A percentile compares a stretch with the other conserved stretches of the same genome.
Conservation (phyloP, 257 asterid species). For the Ligustrum vulgare region DNA sequence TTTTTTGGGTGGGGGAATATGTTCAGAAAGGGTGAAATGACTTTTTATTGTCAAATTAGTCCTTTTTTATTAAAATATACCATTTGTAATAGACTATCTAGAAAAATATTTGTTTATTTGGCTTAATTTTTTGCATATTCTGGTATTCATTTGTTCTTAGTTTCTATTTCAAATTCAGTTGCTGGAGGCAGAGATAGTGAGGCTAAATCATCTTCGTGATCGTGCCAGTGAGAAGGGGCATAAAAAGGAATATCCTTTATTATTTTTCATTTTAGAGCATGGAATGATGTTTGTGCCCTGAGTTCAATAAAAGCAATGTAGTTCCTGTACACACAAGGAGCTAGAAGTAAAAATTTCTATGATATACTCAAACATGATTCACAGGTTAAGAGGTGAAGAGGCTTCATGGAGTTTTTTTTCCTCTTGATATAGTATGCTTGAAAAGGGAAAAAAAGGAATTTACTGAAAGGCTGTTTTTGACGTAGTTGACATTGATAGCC, state of each 20-base stretch:
- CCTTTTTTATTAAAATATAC: not conserved
- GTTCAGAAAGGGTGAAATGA: not conserved
- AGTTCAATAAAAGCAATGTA: not conserved
- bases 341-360: conserved; percentile 8
- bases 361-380: conserved; percentile 2
- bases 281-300: not conserved
- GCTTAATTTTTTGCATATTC: not conserved
- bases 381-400: conserved; percentile 1
- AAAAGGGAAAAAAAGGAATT: not conserved
- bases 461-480: not conserved
- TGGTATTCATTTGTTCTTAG: conserved; percentile 10
- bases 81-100: not conserved
- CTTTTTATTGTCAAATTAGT: not conserved
- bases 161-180: conserved; percentile 29
- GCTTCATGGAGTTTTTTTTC: not conserved
- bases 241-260: conserved; percentile 62
- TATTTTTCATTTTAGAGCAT: conserved; percentile 5
- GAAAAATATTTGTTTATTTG: not conserved
- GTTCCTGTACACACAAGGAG: conserved; percentile 10
- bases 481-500: not conserved
- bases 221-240: conserved; percentile 67
- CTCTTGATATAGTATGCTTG: not conserved
- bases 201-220: conserved; percentile 58
- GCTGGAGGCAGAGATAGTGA: conserved; percentile 53
- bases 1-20: not conserved